Conservation (phyloP, 805 yeast genomes). For the Candida ficus region DNA sequence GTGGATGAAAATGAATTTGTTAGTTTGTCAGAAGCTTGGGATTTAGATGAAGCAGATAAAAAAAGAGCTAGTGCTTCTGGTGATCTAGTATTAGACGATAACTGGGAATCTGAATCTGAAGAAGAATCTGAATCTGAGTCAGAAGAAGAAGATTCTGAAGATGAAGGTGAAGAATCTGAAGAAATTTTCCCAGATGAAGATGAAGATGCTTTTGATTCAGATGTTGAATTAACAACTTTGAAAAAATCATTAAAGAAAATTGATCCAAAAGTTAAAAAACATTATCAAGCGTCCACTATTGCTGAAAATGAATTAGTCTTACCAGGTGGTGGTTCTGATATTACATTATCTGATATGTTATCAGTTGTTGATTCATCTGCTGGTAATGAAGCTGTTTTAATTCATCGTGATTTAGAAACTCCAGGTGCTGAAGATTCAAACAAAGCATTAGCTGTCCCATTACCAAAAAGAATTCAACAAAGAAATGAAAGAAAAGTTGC, state of each 20-base stretch:
- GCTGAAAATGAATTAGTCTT: slow-evolving; percentile 68
- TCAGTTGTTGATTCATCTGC: slow-evolving; percentile 50
- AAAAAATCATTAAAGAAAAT: slow-evolving; percentile 28
- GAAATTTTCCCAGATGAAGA: slow-evolving; percentile 40
- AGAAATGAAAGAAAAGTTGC: slow-evolving; percentile 87
- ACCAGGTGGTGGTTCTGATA: slow-evolving; percentile 54
- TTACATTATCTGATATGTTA: slow-evolving; percentile 73
- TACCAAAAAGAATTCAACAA: slow-evolving; percentile 81
- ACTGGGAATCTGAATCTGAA: slow-evolving; percentile 23
- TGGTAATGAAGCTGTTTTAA: slow-evolving; percentile 44
- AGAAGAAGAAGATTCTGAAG: slow-evolving; percentile 38
- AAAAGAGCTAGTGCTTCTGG: too few species aligned
- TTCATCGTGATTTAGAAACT: slow-evolving; percentile 29
- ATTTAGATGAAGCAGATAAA: slow-evolving; percentile 56
- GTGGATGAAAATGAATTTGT: slow-evolving; percentile 72
- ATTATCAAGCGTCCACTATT: slow-evolving; percentile 46
- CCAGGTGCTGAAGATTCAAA: slow-evolving; percentile 26
- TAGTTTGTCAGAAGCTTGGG: slow-evolving; percentile 88
- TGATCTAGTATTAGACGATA: slow-evolving; percentile 18
- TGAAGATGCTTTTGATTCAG: slow-evolving; percentile 35
- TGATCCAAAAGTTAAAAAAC: slow-evolving; percentile 36
- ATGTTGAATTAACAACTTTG: slow-evolving; percentile 49
- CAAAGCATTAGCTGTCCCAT: slow-evolving; percentile 67
- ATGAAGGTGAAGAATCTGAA: slow-evolving; percentile 38
- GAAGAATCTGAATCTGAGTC: slow-evolving; percentile 24